Conservation (phyloP, 495 filamentous ascomycete species). For the Neurospora sp. region DNA sequence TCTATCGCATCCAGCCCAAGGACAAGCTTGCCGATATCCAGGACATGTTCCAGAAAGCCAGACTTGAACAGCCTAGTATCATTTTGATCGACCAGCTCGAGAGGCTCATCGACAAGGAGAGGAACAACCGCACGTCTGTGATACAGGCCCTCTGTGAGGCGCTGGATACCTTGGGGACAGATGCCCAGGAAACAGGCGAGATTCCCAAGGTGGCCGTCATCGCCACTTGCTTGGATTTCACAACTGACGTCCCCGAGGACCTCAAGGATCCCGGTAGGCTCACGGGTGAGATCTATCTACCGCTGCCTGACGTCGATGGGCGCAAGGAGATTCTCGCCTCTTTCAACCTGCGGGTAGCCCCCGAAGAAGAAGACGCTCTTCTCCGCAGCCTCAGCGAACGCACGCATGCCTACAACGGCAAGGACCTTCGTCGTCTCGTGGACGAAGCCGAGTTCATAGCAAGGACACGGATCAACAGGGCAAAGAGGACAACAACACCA, state of each 20-base stretch:
- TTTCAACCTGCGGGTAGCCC: constrained; percentile 27
- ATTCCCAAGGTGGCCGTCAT: constrained; percentile 50
- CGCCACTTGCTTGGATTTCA: constrained; percentile 62
- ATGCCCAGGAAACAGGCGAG: constrained; percentile 22
- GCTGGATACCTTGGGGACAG: constrained; percentile 38
- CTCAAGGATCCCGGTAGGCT: constrained; percentile 60
- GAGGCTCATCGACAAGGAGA: constrained; percentile 57
- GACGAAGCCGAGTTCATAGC: constrained; percentile 26
- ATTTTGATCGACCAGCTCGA: constrained; percentile 80
- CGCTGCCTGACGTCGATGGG: constrained; percentile 63
- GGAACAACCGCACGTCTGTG: constrained; percentile 36
- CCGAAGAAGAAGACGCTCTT: constrained; percentile 26
- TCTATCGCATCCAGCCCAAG: constrained; percentile 47
- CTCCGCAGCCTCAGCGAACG: constrained; percentile 37
- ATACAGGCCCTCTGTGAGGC: constrained; percentile 41
- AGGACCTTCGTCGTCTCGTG: constrained; percentile 36
- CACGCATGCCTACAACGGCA: constrained; percentile 45
- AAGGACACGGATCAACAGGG: constrained; percentile 8
- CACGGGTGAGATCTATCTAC: constrained; percentile 63
- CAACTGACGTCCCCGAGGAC: constrained; percentile 63
- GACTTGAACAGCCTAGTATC: constrained; percentile 62
- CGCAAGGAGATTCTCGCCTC: constrained; percentile 65
- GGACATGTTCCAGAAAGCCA: constrained; percentile 63
- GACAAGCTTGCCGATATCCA: constrained; percentile 52
- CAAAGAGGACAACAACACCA: not conserved